Percentiles rank a stretch among this genome's conserved stretches.
Conservation (phyloP, 2,329 filamentous ascomycete genomes). For the Clonostachys rhizophaga region DNA sequence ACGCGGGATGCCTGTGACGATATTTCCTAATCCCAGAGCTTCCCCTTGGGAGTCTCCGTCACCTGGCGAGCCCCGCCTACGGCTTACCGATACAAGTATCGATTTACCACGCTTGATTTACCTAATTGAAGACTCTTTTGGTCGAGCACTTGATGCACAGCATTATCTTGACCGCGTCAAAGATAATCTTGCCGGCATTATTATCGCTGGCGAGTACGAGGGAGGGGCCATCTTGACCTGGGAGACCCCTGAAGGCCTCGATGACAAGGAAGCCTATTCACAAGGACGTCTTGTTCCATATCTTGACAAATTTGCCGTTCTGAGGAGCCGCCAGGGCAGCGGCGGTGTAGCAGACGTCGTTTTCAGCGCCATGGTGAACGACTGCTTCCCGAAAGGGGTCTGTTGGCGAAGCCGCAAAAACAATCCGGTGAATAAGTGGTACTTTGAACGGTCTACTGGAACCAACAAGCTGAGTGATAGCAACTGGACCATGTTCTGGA, state of each 20-base stretch:
- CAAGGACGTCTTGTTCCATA: slow-evolving; percentile 77
- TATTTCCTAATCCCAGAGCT: slow-evolving; percentile 71
- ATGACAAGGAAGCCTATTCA: slow-evolving; percentile 47
- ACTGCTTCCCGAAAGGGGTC: slow-evolving; percentile 82
- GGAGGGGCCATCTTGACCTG: slow-evolving; percentile 92
- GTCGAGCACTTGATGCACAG: slow-evolving; percentile 74
- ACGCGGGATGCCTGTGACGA: slow-evolving; percentile 81
- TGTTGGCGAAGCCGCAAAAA: slow-evolving; percentile 88
- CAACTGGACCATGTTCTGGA: slow-evolving; percentile 99
- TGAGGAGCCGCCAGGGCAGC: slow-evolving; percentile 82
- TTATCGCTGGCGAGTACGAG: slow-evolving; percentile 95
- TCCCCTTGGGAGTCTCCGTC: slow-evolving; percentile 64
- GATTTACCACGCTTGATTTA: slow-evolving; percentile 78
- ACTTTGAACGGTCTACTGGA: slow-evolving; percentile 85
- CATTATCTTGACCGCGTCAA: slow-evolving; percentile 81
- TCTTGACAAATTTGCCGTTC: slow-evolving; percentile 93
- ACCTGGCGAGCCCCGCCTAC: slow-evolving; percentile 55
- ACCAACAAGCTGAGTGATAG: slow-evolving; percentile 77
- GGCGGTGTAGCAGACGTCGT: slow-evolving; percentile 93
- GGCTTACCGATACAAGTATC: slow-evolving; percentile 74
- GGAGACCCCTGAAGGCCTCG: slow-evolving; percentile 67
- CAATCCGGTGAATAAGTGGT: slow-evolving; percentile 99
- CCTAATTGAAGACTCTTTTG: slow-evolving; percentile 92
- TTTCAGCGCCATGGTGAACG: slow-evolving; percentile 90
- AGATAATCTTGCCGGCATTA: slow-evolving; percentile 79